Evolutionary conservation across 768 basidiomycete genomes (phyloP), one percentile per base, ranked within the genome.

Genomic region (Mycena metata): DNA sequence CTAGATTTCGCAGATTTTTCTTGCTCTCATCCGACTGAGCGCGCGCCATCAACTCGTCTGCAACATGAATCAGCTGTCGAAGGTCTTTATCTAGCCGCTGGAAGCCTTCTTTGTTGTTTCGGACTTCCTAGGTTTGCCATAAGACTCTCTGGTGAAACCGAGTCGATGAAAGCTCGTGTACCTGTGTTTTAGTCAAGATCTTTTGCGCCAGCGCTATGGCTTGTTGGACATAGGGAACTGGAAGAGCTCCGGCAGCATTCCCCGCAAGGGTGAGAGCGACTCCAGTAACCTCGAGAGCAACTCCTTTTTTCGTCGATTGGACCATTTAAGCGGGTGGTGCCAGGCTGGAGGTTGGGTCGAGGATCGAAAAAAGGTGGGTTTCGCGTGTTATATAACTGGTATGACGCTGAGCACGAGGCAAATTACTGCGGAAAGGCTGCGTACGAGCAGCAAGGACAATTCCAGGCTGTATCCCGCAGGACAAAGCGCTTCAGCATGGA

Each of bases 51-150:
- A 39, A 54, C 5, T 42, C 46, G 2, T 26, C 10, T 5, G 30
- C 45, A 7, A 39, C 51, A 19, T n/a, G 15, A 46, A 57, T 36
- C 4, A 64, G 43, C 13, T 47, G 54, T 12, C 46, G 45, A 9
- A 47, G 39, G 33, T 64, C 55, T 23, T 26, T 39, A 19, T 46
- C 63, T 11, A 64, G 63, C 46, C 49, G 63, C 13, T 33, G 21
- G 47, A 57, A 64, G 5, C 23, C 55, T n/a, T 35, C 46, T 50
- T 64, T 64, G 39, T 64, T 64, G 46, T 35, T 46, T 15, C 47
- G 35, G 17, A 50, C 46, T n/a, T 36, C 45, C 63, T 64, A n/a
- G 26, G 30, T 12, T 30, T 16, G 30, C 21, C 2, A 39, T 47
- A 4, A 56, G 16, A 10, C 39, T 24, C 21, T 41, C 9, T 5